Conservation (phyloP, 176 grass and related monocot genomes). For the Eragrostis curvula region DNA sequence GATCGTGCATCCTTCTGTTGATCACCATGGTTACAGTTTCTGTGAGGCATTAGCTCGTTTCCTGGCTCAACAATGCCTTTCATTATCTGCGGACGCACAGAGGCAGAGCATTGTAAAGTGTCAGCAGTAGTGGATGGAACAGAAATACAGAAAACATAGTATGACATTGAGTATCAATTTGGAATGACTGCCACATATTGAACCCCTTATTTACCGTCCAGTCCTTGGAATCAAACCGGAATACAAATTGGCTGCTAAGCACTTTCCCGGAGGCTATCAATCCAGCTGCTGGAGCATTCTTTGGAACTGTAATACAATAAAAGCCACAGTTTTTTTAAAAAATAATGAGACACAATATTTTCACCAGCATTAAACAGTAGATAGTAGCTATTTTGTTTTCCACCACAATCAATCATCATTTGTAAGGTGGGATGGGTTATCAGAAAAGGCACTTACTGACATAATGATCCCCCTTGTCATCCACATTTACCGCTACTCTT, state of each 20-base stretch:
- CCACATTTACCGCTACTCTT: conserved; percentile 39
- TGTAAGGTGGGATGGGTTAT: too few species aligned
- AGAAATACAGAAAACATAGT: background rate
- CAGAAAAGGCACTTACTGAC: too few species aligned
- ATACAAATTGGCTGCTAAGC: conserved; percentile 46
- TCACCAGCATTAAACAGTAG: background rate
- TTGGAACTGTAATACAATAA: conserved; percentile 37
- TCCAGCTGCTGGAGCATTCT: conserved; percentile 45
- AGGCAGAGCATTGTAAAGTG: conserved; percentile 5
- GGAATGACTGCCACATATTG: background rate
- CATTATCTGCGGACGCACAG: conserved; percentile 42
- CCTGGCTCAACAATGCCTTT: conserved; percentile 26
- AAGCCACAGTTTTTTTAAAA: background rate
- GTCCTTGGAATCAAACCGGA: conserved; percentile 49
- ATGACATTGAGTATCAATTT: too few species aligned
- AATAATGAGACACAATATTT: too few species aligned
- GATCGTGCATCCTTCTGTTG: background rate
- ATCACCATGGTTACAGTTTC: background rate
- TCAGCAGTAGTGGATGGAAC: background rate
- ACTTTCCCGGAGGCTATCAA: conserved; percentile 29
- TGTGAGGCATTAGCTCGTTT: conserved; percentile 52
- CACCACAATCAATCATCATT: background rate
- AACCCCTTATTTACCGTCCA: conserved; percentile 43
- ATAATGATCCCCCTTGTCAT: background rate
- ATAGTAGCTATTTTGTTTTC: too few species aligned